Percentiles rank a stretch among this genome's conserved stretches.
These are phyloP conservation scores for Chenopodium album DNA, from an alignment of 148 eudicot species.

Conservation along the genomic window DNA sequence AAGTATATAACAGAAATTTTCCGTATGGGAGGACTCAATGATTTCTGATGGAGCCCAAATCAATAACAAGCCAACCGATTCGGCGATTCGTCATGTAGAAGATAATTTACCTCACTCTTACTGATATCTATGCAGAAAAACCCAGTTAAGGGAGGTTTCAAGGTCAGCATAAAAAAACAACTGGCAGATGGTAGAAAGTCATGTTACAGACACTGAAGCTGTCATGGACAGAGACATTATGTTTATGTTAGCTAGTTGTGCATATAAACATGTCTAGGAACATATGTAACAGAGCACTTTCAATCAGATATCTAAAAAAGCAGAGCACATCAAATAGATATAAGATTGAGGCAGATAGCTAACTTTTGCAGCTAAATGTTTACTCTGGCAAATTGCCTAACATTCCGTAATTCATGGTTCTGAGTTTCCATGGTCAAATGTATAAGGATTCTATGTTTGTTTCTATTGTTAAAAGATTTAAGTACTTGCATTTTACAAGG, in stretches of 20 bases:
- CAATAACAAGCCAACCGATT: neutral
- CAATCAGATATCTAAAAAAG: no score
- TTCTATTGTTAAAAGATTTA: no score
- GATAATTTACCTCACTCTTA: neutral
- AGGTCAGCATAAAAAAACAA: no score
- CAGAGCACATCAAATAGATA: no score
- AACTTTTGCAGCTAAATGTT: neutral
- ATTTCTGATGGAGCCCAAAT: neutral
- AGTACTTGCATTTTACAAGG: neutral
- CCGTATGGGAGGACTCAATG: neutral
- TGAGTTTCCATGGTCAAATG: neutral
- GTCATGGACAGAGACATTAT: neutral
- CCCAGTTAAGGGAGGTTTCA: neutral
- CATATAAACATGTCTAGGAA: no score
- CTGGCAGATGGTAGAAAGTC: neutral
- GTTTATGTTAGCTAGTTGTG: neutral
- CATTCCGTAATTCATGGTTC: neutral
- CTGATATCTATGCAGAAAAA: neutral
- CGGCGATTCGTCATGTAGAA: neutral
- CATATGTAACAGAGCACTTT: no score
- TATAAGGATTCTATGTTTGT: no score
- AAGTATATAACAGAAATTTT: no score
- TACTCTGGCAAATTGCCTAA: neutral
- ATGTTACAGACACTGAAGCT: neutral
- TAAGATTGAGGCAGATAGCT: neutral